A percentile compares a stretch with the other conserved stretches of the same genome.
Evolutionary conservation across 192 early-diverging fungal species (phyloP).

Genomic region (Entomortierella parvispora): DNA sequence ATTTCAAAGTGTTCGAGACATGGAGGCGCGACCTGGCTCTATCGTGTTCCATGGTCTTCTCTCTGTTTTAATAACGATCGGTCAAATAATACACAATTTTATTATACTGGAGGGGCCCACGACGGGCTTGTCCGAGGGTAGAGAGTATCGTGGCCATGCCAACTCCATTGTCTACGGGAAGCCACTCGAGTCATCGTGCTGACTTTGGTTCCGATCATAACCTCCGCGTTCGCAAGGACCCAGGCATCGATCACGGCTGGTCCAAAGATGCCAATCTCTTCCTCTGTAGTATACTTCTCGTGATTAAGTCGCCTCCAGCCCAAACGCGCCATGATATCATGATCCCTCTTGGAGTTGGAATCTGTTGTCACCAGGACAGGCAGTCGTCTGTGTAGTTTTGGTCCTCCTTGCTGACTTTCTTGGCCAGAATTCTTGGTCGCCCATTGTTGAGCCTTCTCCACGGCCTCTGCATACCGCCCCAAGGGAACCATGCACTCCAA

Average conservation of each 20-base stretch:
- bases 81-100: too few species aligned
- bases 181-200: constrained; percentile 36
- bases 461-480: constrained; percentile 34
- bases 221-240: constrained; percentile 29
- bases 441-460: constrained; percentile 30
- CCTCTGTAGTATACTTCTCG: constrained; percentile 37
- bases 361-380: constrained; percentile 37
- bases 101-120: constrained; percentile 6
- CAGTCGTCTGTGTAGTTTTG: neutral
- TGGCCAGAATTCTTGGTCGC: too few species aligned
- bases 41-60: too few species aligned
- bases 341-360: constrained; percentile 20
- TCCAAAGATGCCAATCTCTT: constrained; percentile 41
- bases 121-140: constrained; percentile 34
- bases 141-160: constrained; percentile 14
- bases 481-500: constrained; percentile 26
- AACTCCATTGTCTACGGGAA: constrained; percentile 20
- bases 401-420: too few species aligned
- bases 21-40: too few species aligned
- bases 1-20: too few species aligned
- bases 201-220: constrained; percentile 28
- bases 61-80: too few species aligned
- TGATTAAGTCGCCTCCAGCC: constrained; percentile 37
- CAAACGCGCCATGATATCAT: constrained; percentile 25
- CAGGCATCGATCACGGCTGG: constrained; percentile 40